Evolutionary conservation across 805 yeast species (phyloP).

Genomic region (Kazachstania psychrophila): DNA sequence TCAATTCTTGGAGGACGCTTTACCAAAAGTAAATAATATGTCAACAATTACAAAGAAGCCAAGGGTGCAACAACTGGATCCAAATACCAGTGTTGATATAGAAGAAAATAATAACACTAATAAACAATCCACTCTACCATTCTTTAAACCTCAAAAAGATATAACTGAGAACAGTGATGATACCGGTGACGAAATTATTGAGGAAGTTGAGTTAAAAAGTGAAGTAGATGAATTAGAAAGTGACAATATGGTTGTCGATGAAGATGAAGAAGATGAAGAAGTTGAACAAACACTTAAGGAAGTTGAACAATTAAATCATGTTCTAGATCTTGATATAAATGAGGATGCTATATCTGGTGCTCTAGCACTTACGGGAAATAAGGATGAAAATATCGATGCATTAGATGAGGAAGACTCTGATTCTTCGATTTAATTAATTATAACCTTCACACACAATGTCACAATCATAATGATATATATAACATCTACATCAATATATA

Average conservation of each 20-base stretch:
- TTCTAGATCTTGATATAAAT: constrained; percentile 13
- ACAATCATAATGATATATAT: too few relatives aligned
- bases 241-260: constrained; percentile 10
- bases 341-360: too few relatives aligned
- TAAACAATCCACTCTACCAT: constrained; percentile 2
- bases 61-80: neutral
- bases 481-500: too few relatives aligned
- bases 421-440: too few relatives aligned
- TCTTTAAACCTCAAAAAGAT: neutral
- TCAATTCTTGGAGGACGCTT: constrained; percentile 21
- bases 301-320: constrained; percentile 15
- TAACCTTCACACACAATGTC: too few relatives aligned
- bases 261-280: constrained; percentile 8
- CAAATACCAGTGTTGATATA: neutral
- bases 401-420: neutral
- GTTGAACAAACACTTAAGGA: constrained; percentile 13
- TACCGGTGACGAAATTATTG: constrained; percentile 3
- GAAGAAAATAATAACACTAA: neutral
- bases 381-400: constrained; percentile 2
- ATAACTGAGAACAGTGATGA: neutral
- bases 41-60: neutral
- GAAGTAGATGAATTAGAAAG: constrained; percentile 11
- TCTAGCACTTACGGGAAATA: too few relatives aligned
- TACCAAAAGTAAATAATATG: constrained; percentile 10
- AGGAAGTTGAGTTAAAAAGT: constrained; percentile 6